These are phyloP conservation scores for Acacia crassicarpa DNA, from an alignment of 306 rosid species.

Conservation along the genomic window DNA sequence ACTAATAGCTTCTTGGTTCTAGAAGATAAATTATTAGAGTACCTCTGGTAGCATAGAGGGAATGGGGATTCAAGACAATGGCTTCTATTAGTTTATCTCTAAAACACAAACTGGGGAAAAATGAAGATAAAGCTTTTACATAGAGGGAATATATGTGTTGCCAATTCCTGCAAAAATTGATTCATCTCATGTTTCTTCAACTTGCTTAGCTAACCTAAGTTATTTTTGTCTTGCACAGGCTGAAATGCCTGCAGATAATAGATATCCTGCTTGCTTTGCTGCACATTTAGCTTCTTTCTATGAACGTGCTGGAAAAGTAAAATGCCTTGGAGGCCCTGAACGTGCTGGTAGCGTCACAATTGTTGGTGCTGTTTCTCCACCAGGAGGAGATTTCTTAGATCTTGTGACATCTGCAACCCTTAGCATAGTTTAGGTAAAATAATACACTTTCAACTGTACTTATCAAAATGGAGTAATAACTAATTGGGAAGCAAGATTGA, in stretches of 20 bases:
- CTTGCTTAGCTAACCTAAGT: background rate
- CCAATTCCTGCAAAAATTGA: too few species aligned
- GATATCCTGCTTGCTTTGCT: constrained; percentile 98
- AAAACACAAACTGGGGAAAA: too few species aligned
- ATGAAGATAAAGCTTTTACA: too few species aligned
- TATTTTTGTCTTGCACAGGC: constrained; percentile 63
- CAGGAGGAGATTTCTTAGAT: constrained; percentile 99
- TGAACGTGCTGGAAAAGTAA: constrained; percentile 99
- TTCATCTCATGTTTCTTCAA: background rate
- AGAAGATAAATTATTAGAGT: too few species aligned
- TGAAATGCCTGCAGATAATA: constrained; percentile 99
- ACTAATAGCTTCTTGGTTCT: too few species aligned
- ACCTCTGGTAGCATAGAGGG: too few species aligned
- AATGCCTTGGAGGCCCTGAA: constrained; percentile 97
- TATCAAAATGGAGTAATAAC: constrained; percentile 4
- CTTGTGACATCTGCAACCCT: constrained; percentile 99
- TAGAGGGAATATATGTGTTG: too few species aligned
- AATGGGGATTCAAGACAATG: too few species aligned
- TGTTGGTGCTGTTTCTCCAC: constrained; percentile 99
- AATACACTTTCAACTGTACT: constrained; percentile 14
- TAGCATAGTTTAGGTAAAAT: constrained; percentile 94
- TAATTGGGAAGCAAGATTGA: background rate
- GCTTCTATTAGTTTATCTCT: too few species aligned
- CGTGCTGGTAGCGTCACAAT: constrained; percentile 98
- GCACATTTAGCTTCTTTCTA: constrained; percentile 99